A percentile compares a stretch with the other conserved stretches of the same genome.
Conservation (phyloP, 2,329 filamentous ascomycete species). For the Fusarium mundagurra region DNA sequence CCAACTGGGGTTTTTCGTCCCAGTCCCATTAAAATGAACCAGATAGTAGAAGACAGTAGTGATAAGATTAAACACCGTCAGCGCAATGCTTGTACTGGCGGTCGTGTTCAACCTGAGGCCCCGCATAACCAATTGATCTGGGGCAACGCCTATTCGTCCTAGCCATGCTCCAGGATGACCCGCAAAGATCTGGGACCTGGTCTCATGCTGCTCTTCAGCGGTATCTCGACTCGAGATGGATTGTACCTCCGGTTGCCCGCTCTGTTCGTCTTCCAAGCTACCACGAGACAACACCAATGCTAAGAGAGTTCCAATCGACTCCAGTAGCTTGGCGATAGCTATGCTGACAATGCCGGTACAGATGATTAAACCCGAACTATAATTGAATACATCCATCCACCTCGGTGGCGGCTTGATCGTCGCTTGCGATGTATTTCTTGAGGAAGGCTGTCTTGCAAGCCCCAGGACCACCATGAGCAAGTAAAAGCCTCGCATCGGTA, state of each 20-base stretch:
- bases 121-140: neutral
- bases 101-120: neutral
- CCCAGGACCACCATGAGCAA: neutral
- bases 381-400: neutral
- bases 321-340: neutral
- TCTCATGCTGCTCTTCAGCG: neutral
- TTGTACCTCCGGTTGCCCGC: neutral
- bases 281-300: too few relatives aligned
- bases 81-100: neutral
- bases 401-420: neutral
- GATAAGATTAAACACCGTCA: slow-evolving; percentile 2
- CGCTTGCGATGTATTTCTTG: neutral
- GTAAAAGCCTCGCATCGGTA: neutral
- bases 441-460: neutral
- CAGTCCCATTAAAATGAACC: slow-evolving; percentile 7
- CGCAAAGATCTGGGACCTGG: fast-evolving
- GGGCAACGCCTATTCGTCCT: neutral
- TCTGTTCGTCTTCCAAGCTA: neutral
- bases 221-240: too few relatives aligned
- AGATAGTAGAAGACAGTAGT: slow-evolving; percentile 9
- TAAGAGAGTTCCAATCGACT: neutral
- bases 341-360: neutral
- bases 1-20: neutral
- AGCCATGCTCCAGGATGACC: fast-evolving
- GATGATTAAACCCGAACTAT: neutral